phyloP scores from a whole-genome alignment of 2,329 filamentous ascomycete genomes.

The Aspergillus japonicus region DNA sequence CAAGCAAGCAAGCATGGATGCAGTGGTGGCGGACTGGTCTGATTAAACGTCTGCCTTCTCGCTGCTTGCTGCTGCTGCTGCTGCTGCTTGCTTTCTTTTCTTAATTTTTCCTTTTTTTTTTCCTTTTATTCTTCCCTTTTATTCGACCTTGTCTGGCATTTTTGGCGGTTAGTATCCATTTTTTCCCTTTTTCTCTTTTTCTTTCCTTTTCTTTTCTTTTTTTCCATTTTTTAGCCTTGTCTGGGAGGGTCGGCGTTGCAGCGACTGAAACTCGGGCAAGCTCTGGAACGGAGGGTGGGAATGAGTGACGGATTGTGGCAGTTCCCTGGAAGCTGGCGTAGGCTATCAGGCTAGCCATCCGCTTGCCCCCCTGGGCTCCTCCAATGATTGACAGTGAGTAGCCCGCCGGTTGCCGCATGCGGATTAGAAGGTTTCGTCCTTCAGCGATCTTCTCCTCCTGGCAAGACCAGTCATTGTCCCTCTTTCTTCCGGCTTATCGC shows the following conservation, averaged over 20 bases:
- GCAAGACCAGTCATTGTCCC: constrained; percentile 16
- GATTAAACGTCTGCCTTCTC: neutral
- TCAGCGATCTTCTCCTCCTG: constrained; percentile 19
- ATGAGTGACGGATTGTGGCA: constrained; percentile 5
- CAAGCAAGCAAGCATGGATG: neutral
- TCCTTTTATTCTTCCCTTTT: neutral
- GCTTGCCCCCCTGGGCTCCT: constrained; percentile 2
- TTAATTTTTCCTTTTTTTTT: constrained; percentile 5
- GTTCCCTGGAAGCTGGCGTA: constrained; percentile 18
- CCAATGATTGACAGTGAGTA: constrained; percentile 13
- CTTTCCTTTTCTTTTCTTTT: neutral
- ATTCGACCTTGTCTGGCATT: neutral
- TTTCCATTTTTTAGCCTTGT: neutral
- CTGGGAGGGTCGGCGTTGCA: neutral
- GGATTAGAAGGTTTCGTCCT: constrained; percentile 16
- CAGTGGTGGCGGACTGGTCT: neutral
- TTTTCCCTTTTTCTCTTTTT: neutral
- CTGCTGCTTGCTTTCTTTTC: neutral
- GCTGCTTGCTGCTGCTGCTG: no score
- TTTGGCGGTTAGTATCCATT: neutral
- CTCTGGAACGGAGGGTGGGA: constrained; percentile 13
- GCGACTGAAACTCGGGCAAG: constrained; percentile 14
- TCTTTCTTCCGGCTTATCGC: constrained; percentile 18
- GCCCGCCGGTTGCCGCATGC: constrained; percentile 13
- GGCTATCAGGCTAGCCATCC: constrained; percentile 20